These are phyloP conservation scores for Geotrichum phurueaensis DNA, from an alignment of 1,139 yeast genomes.

Conservation along the genomic window DNA sequence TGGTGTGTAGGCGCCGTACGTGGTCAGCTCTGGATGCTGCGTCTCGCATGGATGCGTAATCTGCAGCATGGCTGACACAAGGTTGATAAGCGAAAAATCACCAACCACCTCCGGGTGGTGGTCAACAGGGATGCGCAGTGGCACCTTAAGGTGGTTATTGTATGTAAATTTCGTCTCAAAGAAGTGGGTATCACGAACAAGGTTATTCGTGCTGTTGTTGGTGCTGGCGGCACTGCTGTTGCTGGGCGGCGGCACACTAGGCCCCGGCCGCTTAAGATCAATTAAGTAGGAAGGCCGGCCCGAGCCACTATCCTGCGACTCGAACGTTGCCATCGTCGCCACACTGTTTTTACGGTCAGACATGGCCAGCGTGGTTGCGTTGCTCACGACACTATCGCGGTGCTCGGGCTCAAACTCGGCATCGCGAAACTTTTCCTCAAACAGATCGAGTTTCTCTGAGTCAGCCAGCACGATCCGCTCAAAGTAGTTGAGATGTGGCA, in stretches of 20 bases:
- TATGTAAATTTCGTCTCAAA: constrained; percentile 32
- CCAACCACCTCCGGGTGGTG: constrained; percentile 33
- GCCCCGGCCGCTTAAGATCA: constrained; percentile 29
- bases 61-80: constrained; percentile 25
- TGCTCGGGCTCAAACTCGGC: constrained; percentile 3
- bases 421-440: constrained; percentile 28
- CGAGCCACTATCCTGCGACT: constrained; percentile 11
- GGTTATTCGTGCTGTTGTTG: neutral
- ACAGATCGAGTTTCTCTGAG: constrained; percentile 30
- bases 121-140: constrained; percentile 30
- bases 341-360: constrained; percentile 7
- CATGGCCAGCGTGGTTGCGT: constrained; percentile 7
- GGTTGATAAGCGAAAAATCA: constrained; percentile 29
- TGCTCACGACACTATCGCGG: constrained; percentile 2
- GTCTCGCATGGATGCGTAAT: constrained; percentile 24
- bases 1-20: constrained; percentile 55
- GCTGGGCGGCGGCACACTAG: constrained; percentile 20
- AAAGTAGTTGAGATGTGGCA: constrained; percentile 32
- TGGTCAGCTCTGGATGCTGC: constrained; percentile 37
- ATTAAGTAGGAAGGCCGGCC: constrained; percentile 27
- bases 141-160: constrained; percentile 25
- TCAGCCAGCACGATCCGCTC: constrained; percentile 33
- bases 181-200: constrained; percentile 28
- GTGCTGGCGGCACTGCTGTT: constrained; percentile 24
- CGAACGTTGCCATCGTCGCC: constrained; percentile 8